A percentile compares a stretch with the other conserved stretches of the same genome.
These are phyloP conservation scores for Glaciozyma antarctica DNA, from an alignment of 768 basidiomycete genomes.

Conservation along the genomic window DNA sequence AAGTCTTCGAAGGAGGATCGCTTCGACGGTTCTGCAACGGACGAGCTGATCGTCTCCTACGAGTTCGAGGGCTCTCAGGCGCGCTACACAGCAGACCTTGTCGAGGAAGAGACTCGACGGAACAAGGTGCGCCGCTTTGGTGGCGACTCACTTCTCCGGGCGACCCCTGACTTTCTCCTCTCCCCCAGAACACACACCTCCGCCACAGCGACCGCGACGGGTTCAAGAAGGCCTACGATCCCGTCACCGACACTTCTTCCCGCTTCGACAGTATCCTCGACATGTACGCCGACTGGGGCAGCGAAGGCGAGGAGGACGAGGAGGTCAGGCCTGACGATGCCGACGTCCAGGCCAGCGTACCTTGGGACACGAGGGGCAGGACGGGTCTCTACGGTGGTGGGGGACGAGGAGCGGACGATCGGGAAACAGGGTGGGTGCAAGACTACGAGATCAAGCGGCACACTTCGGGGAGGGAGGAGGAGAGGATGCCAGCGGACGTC, in stretches of 20 bases:
- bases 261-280: slow-evolving; percentile 23
- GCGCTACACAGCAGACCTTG: too few relatives aligned
- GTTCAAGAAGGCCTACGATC: not conserved
- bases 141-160: too few relatives aligned
- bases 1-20: too few relatives aligned
- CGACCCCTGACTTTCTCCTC: too few relatives aligned
- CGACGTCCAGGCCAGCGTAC: not conserved
- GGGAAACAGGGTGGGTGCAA: slow-evolving; percentile 27
- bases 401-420: slow-evolving; percentile 26
- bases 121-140: too few relatives aligned
- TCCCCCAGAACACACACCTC: too few relatives aligned
- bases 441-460: slow-evolving; percentile 9
- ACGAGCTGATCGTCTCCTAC: too few relatives aligned
- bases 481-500: too few relatives aligned
- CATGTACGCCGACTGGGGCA: slow-evolving; percentile 19
- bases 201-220: too few relatives aligned
- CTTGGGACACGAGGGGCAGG: slow-evolving; percentile 27
- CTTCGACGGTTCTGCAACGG: too few relatives aligned
- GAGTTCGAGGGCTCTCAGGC: too few relatives aligned
- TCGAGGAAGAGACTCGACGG: too few relatives aligned
- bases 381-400: slow-evolving; percentile 28
- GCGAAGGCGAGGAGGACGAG: not conserved
- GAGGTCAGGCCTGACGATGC: not conserved
- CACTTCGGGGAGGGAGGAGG: not conserved
- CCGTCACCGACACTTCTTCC: not conserved